Evolutionary conservation across 1,284 basidiomycete genomes (phyloP), one percentile per base, ranked within the genome.

Genomic region (Apiotrichum gamsii): DNA sequence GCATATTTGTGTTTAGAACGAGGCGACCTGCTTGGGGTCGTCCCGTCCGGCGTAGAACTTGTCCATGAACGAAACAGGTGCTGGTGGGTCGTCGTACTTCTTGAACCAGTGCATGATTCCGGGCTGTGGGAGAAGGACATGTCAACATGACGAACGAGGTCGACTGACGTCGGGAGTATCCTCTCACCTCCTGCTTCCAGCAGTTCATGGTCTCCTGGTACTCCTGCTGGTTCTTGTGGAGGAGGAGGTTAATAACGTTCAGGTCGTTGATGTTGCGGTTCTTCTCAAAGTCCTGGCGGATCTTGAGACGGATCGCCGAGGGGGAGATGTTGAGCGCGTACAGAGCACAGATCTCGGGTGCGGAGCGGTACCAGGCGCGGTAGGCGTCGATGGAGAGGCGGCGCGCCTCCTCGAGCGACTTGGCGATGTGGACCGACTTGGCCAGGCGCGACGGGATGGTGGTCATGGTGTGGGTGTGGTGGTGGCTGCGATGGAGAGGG

Each of bases 151-250:
- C 5, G 18, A 20, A 2, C 37, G 5, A 28, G 5, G 28, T 3
- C 9, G 10, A 63, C 72, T n/a, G n/a, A n/a, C n/a, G n/a, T n/a
- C n/a, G n/a, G n/a, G n/a, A n/a, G n/a, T n/a, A n/a, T n/a, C n/a
- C 25, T 28, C 25, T 57, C 59, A 74, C 73, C 58, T 75, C 70
- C 76, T 88, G 85, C 71, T 93, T 93, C 91, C 91, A 96, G 59
- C 80, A 80, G 69, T 96, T 96, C 78, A 95, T 80, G 39, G 86
- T 85, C 78, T 93, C 95, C 77, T 98, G 95, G 68, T 83, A 91
- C 62, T 96, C 91, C 73, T 84, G 84, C 56, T 83, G 77, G 52
- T 81, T 81, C 78, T 97, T 97, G 71, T 85, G 80, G 41, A 97
- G 70, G 60, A 97, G 78, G 42, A 96, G 76, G 69, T 99, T 90